Evolutionary conservation across 2,329 filamentous ascomycete species (phyloP), one percentile per base, ranked within the genome.

Genomic region (Epicoccum nigrum): DNA sequence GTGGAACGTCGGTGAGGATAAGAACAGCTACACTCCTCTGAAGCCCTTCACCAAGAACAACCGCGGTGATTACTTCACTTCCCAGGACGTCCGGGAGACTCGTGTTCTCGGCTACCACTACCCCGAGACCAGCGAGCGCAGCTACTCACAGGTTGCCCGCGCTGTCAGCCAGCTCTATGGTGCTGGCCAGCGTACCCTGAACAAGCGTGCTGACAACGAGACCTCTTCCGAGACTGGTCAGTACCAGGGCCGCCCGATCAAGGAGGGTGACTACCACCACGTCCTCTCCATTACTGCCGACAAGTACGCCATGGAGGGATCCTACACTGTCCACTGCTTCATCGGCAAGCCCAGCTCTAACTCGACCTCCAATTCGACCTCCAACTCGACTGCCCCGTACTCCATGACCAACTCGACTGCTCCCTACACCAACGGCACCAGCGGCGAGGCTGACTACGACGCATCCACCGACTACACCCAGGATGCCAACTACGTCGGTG

Each of bases 21-120:
- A 86, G 64, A 79, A 84, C 58, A 74, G 77, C 1, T 76, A 77
- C 46, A 84, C 85, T 67, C 71, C 69, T 55, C 67, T 75, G 51
- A 65, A 68, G 60, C 65, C 67, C 31, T 73, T 69, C 58, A 67
- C 62, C 54, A 69, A 72, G 65, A 55, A 68, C 45, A 60, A 47
- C 39, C 40, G 47, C 23, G 68, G 68, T 38, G 79, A 78, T 1
- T 89, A 87, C 68, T 69, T 59, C 56, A 67, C 62, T 31, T 65
- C 63, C 37, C 51, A 58, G 23, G 69, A 72, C 23, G 58, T 72
- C 56, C 62, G 51, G 47, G 59, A 67, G 44, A 72, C 69, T 16
- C 59, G 59, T 25, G 77, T 75, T 1, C 88, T 74, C 17, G 64
- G 65, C 23, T 74, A 74, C 63, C 60, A 60, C 58, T 74, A 74